Conservation (phyloP, 148 eudicot genomes). For the Rhododendron griersonianum region DNA sequence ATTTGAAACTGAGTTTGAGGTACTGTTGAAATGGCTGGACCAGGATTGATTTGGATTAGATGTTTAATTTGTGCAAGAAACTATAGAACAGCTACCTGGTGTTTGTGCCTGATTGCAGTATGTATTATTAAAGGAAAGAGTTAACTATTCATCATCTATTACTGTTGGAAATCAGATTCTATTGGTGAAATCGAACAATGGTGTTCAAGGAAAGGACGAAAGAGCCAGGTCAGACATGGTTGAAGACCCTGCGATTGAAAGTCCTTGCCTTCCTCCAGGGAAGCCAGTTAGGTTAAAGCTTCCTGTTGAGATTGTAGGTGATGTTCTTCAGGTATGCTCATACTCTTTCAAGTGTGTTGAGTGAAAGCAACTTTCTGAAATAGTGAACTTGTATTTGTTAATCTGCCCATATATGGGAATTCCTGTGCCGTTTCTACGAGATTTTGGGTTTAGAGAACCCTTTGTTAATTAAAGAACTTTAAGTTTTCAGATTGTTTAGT, state of each 20-base stretch:
- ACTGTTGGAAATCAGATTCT: constrained; percentile 51
- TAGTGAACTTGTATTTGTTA: not conserved
- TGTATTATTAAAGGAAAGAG: constrained; percentile 37
- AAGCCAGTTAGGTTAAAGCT: constrained; percentile 40
- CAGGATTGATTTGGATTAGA: constrained; percentile 68
- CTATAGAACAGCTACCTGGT: constrained; percentile 48
- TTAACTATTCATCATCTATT: constrained; percentile 22
- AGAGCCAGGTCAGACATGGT: constrained; percentile 13
- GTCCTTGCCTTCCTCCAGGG: constrained; percentile 35
- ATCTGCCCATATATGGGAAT: constrained; percentile 40
- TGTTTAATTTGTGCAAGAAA: constrained; percentile 59
- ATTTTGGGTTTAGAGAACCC: constrained; percentile 33
- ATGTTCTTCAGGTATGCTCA: no score
- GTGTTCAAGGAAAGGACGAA: constrained; percentile 25
- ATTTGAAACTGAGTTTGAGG: constrained; percentile 30
- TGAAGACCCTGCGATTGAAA: constrained; percentile 13
- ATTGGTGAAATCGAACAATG: constrained; percentile 31
- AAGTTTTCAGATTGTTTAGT: constrained; percentile 50
- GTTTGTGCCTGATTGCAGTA: constrained; percentile 37
- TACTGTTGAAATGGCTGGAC: constrained; percentile 46
- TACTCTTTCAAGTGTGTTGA: not conserved
- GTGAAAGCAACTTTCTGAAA: not conserved
- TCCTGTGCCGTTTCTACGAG: constrained; percentile 42
- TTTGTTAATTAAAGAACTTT: constrained; percentile 37
- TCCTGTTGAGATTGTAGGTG: constrained; percentile 38